Base-by-base conservation (phyloP, 352 stramenopile genomes). In the Pythium sp. region DNA sequence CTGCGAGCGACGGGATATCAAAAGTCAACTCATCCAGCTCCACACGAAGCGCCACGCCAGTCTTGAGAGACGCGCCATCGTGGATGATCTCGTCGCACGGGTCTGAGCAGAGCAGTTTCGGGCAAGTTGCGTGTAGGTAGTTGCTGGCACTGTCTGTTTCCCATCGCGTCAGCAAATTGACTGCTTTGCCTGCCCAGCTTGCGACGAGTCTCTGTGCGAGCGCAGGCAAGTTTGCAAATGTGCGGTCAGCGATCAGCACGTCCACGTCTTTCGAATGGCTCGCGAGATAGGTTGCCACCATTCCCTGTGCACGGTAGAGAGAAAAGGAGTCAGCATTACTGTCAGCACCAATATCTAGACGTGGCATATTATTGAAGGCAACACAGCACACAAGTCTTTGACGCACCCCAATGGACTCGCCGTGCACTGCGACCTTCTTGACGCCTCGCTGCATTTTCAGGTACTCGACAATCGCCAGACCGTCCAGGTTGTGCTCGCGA, bases 51-150 rank as follows among this genome's bases (percentile, higher is more conserved):
- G 89, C 87, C 4, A 95, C 83, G 2, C 89, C 89, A 11, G 86
- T 84, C 51, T 96, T 96, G 14, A 96, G 74, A 8, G 89, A 96
- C 9, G 87, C 89, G 26, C 76, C 80, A 60, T 96, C 89, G 2
- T 83, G 68, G 43, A 96, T 94, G 47, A 96, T 94, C 56, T 95
- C 87, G 55, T 96, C 89, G 41, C 82, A 72, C 0, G 87, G 76
- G 56, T 96, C 87, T 0, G 87, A 96, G 67, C 89, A 96, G 3
- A 96, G 60, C 8, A 96, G 64, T 64, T 95, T 96, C 6, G 82
- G 76, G 66, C 89, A 96, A 1, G 72, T 74, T n/a, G 84, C 83
- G 1, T 79, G 72, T 22, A 95, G 55, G 57, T 91, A 94, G 61
- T 95, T 94, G 28, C 75, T 76, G 1, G 84, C 83, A 41, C 87